A percentile compares a stretch with the other conserved stretches of the same genome.
Conservation (phyloP, 2,329 filamentous ascomycete species). For the Ustilaginoidea virens region DNA sequence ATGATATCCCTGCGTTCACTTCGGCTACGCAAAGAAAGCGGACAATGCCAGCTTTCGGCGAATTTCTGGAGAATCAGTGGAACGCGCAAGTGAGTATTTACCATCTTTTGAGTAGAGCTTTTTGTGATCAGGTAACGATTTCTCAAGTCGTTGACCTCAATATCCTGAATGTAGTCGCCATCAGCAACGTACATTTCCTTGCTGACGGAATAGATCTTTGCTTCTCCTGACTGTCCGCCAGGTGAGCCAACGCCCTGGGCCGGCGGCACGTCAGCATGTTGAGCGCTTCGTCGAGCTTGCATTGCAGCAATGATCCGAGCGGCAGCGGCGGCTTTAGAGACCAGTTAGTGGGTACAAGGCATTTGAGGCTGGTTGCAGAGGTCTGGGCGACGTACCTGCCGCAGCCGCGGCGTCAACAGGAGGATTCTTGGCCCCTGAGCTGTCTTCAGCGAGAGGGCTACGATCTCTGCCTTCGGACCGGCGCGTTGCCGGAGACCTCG, state of each 20-base stretch:
- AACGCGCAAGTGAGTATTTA: conserved; percentile 51
- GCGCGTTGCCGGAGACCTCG: conserved; percentile 60
- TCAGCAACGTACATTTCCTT: conserved; percentile 81
- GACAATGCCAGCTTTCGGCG: conserved; percentile 15
- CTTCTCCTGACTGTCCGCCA: conserved; percentile 3
- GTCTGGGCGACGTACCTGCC: conserved; percentile 53
- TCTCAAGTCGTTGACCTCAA: conserved; percentile 94
- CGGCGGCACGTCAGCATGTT: conserved; percentile 79
- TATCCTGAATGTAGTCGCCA: conserved; percentile 96
- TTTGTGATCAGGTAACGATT: conserved; percentile 97
- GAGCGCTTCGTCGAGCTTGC: conserved; percentile 74
- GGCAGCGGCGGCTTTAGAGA: conserved; percentile 63
- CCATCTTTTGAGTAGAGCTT: conserved; percentile 96
- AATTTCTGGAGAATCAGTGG: conserved; percentile 22
- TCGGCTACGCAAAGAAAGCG: neutral
- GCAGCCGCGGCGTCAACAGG: conserved; percentile 57
- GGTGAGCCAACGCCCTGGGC: conserved; percentile 30
- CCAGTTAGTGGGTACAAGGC: no score
- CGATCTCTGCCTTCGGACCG: conserved; percentile 63
- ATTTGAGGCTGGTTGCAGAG: no score
- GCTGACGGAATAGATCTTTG: conserved; percentile 5
- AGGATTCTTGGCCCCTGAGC: conserved; percentile 30
- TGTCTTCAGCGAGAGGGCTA: conserved; percentile 49
- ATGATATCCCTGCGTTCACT: conserved; percentile 34
- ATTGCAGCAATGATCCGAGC: conserved; percentile 75